Evolutionary conservation across 139 green algal genomes (phyloP), one percentile per base, ranked within the genome.

Genomic region (Axilococcus clingmanii): DNA sequence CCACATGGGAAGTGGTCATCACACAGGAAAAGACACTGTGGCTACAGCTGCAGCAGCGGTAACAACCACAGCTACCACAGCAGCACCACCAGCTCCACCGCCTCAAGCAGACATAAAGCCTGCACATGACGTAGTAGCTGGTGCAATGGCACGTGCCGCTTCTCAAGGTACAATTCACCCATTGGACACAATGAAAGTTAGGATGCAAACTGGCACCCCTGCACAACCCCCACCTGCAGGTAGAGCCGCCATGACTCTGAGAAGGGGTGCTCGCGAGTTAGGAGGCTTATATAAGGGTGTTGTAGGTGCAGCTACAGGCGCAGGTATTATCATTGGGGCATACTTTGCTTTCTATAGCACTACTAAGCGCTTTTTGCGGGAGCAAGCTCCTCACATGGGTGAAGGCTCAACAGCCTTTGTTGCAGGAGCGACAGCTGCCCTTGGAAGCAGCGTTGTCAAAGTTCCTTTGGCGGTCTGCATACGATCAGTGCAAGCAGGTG

Each of bases 291-390:
- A 75, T 53, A 74, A 72, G 43, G 89, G 89, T 23, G 86, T 95
- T 4, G 52, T 89, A 8, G 81, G 86, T 8, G 89, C 89, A 4
- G 89, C 87, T 28, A 81, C 61, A 32, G 89, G 89, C 4, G 89
- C 89, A 7, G 89, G 89, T 48, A 87, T 97, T 51, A 83, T 82
- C 43, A 93, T 97, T 46, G 89, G 89, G 37, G 74, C 89, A 7
- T 97, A 97, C 68, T 97, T 94, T 74, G 80, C 81, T 3, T 89
- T 90, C 44, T 93, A 93, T 73, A 71, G 56, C 49, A 80, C 69
- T 33, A 74, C 71, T 40, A 87, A 82, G 28, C 64, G 63, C 8
- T 53, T 78, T 30, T 44, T 93, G 28, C 27, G 63, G 45, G 42
- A 71, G 50, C 28, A 43, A 25, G 75, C 65, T 2, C n/a, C n/a